Evolutionary conservation across 2,329 filamentous ascomycete genomes (phyloP).

Genomic region (Daldinia eschscholtzii): DNA sequence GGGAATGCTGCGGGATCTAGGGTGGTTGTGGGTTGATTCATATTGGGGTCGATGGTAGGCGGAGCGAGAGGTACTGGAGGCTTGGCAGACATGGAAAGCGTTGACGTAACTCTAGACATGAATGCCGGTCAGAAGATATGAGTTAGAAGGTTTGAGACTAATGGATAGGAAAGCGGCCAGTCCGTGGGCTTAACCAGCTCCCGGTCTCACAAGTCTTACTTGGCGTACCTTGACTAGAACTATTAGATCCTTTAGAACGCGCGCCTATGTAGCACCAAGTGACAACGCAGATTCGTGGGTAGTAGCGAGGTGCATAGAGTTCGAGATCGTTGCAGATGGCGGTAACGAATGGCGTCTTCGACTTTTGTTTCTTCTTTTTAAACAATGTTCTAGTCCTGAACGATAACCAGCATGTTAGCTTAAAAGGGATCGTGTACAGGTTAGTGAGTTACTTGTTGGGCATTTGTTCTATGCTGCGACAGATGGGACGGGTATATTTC

Average conservation of each 20-base stretch:
- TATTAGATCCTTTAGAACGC: conserved; percentile 1
- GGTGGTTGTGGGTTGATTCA: conserved; percentile 37
- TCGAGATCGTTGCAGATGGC: conserved; percentile 18
- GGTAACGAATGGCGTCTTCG: conserved; percentile 15
- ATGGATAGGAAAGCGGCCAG: conserved; percentile 16
- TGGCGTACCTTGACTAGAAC: conserved; percentile 24
- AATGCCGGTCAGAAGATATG: conserved; percentile 25
- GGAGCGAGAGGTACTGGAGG: conserved; percentile 35
- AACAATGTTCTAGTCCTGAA: conserved; percentile 13
- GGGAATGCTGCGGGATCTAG: conserved; percentile 37
- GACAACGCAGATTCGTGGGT: conserved; percentile 20
- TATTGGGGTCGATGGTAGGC: conserved; percentile 37
- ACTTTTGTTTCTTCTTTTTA: conserved; percentile 8
- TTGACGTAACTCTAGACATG: conserved; percentile 36
- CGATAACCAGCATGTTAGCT: conserved; percentile 22
- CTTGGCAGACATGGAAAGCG: conserved; percentile 42
- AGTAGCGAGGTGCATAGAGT: conserved; percentile 24
- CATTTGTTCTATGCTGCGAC: conserved; percentile 6
- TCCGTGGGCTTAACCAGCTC: conserved; percentile 6
- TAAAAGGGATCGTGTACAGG: conserved; percentile 11
- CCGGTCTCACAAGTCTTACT: conserved; percentile 10
- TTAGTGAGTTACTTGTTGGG: background rate
- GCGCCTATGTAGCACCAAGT: conserved; percentile 10
- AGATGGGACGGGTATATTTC: conserved; percentile 6
- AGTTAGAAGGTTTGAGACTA: conserved; percentile 25